Percentiles rank a stretch among this genome's conserved stretches.
These are phyloP conservation scores for Neocatenulostroma microsporum DNA, from an alignment of 2,329 filamentous ascomycete genomes.

Conservation along the genomic window DNA sequence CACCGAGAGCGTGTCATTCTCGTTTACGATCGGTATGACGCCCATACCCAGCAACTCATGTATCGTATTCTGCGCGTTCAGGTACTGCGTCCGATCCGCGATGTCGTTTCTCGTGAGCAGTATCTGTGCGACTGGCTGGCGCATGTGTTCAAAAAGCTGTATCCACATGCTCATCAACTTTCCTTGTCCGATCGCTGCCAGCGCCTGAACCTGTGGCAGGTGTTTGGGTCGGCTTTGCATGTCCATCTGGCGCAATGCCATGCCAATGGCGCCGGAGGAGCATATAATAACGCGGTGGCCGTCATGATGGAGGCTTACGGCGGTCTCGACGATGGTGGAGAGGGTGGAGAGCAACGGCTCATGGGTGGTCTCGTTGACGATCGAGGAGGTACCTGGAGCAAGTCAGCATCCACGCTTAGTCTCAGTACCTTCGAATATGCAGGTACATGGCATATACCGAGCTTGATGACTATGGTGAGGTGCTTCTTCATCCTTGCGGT, in stretches of 20 bases:
- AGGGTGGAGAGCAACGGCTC: conserved; percentile 87
- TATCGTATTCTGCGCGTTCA: conserved; percentile 95
- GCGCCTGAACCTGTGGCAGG: conserved; percentile 79
- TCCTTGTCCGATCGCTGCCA: conserved; percentile 94
- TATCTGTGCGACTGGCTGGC: conserved; percentile 89
- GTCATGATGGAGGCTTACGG: conserved; percentile 76
- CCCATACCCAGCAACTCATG: conserved; percentile 85
- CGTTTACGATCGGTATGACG: conserved; percentile 96
- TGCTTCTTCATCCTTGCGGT: conserved; percentile 62
- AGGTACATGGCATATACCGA: too few relatives aligned
- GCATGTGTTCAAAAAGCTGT: conserved; percentile 76
- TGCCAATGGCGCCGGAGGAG: conserved; percentile 92
- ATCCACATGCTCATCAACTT: conserved; percentile 95
- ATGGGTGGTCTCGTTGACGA: conserved; percentile 92
- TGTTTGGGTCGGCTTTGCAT: conserved; percentile 81
- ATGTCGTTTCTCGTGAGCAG: conserved; percentile 93
- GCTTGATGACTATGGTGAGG: conserved; percentile 76
- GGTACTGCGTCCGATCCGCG: conserved; percentile 87
- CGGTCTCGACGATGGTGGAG: conserved; percentile 88
- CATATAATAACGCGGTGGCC: conserved; percentile 93
- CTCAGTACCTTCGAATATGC: too few relatives aligned
- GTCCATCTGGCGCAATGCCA: conserved; percentile 85
- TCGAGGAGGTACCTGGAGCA: conserved; percentile 96
- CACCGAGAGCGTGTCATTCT: conserved; percentile 94
- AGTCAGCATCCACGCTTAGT: too few relatives aligned